These are phyloP conservation scores for Letharia lupina DNA, from an alignment of 495 filamentous ascomycete species.

Conservation along the genomic window DNA sequence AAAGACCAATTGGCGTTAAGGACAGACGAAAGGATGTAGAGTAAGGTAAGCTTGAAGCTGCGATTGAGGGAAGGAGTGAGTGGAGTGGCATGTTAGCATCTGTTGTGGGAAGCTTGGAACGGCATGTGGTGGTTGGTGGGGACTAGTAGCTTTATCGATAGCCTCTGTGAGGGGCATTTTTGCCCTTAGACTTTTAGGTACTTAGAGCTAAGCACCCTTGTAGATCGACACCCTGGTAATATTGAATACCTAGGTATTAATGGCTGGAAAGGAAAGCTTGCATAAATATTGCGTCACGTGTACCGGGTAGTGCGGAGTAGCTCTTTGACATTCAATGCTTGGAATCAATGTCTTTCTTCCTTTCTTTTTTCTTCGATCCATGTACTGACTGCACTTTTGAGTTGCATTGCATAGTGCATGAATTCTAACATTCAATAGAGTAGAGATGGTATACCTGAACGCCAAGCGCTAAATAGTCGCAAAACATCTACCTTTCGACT, in stretches of 20 bases:
- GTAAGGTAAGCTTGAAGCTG: neutral
- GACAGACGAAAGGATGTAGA: conserved; percentile 7
- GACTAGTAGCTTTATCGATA: conserved; percentile 10
- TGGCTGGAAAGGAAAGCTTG: conserved; percentile 12
- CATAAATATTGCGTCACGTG: conserved; percentile 12
- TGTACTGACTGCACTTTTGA: neutral
- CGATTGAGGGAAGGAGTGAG: conserved; percentile 7
- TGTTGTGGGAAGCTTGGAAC: conserved; percentile 6
- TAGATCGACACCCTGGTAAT: neutral
- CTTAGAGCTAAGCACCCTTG: neutral
- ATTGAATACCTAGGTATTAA: neutral
- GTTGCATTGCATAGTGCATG: neutral
- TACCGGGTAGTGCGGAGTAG: neutral
- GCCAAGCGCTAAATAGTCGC: conserved; percentile 21
- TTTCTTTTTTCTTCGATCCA: neutral
- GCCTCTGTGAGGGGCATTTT: neutral
- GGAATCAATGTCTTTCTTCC: neutral
- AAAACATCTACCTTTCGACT: conserved; percentile 9
- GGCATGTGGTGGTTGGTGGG: conserved; percentile 7
- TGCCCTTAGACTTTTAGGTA: neutral
- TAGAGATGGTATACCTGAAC: conserved; percentile 21
- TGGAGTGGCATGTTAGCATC: conserved; percentile 4
- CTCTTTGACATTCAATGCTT: neutral
- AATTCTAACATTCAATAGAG: conserved; percentile 11
- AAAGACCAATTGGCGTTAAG: conserved; percentile 13